Conservation (phyloP, 176 grass and related monocot species). For the Triticum timopheevii region DNA sequence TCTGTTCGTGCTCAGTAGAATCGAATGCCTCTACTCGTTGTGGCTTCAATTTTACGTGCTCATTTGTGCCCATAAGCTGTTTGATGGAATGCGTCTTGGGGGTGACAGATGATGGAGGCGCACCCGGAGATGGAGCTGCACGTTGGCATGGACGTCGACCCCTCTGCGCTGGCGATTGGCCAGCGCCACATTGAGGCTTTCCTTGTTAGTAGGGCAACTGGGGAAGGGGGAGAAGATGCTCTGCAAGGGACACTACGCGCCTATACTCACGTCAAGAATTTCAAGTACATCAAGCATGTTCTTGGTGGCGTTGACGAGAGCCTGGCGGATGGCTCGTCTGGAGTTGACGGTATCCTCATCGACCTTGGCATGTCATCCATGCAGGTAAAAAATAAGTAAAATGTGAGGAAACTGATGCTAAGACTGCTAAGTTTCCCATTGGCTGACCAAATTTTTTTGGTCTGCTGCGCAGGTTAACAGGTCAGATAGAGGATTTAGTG, state of each 20-base stretch:
- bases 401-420: not conserved
- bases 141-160: constrained; percentile 90
- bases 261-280: constrained; percentile 68
- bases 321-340: constrained; percentile 17
- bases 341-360: constrained; percentile 73
- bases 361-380: constrained; percentile 95
- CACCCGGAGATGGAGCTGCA: constrained; percentile 88
- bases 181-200: constrained; percentile 52
- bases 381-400: constrained; percentile 49
- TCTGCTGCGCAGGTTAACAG: constrained; percentile 50
- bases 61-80: constrained; percentile 15
- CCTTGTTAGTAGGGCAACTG: constrained; percentile 25
- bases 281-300: constrained; percentile 84
- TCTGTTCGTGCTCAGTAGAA: not conserved
- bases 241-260: constrained; percentile 34
- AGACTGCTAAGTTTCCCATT: not conserved
- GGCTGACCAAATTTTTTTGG: not conserved
- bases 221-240: not conserved
- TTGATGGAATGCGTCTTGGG: constrained; percentile 36
- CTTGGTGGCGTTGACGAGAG: constrained; percentile 40
- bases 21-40: not conserved
- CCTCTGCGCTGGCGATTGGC: constrained; percentile 55
- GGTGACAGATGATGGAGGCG: constrained; percentile 68
- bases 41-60: too few species aligned
- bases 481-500: constrained; percentile 75